Evolutionary conservation across 495 filamentous ascomycete species (phyloP), one percentile per base, ranked within the genome.

Genomic region (Elasticomyces elasticus): DNA sequence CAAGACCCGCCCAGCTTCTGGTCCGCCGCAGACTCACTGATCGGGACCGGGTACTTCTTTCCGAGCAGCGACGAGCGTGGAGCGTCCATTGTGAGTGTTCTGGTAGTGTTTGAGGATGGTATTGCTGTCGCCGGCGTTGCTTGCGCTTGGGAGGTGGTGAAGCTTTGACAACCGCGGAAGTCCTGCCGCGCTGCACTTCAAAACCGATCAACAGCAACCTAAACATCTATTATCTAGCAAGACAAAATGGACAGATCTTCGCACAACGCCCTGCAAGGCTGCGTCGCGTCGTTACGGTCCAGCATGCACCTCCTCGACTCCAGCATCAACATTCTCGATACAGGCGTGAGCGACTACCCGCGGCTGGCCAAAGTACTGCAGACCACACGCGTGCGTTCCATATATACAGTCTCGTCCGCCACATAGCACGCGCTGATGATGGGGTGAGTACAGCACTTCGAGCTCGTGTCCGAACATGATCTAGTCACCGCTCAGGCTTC

Each of bases 1-100:
- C 22, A n/a, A 33, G 24, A 12, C 7, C 7, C 10, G 28, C 28
- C 13, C 31, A 23, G 2, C 52, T 11, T n/a, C n/a, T n/a, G n/a
- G n/a, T n/a, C 28, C 46, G 20, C 3, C 26, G 26, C 51, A 23
- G 11, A 55, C 89, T 59, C 84, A 95, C 91, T 78, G 64, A 95
- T 70, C 42, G 86, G 85, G 60, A 82, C 79, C 63, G 85, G 86
- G 76, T 90, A 97, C 79, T 95, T 95, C 81, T 94, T 95, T 66
- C 82, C 82, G 69, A 95, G 77, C 71, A 87, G 55, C n/a, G 47
- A 48, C 25, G 27, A 49, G 27, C 38, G 41, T 46, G 51, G 45
- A 19, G 45, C 45, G 11, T 49, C 45, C 45, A 49, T 49, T 30
- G 5, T 49, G 24, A 13, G 3, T 40, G 35, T 5, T 9, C n/a